Conservation (phyloP, 2,329 filamentous ascomycete genomes). For the Microdochium nivale region DNA sequence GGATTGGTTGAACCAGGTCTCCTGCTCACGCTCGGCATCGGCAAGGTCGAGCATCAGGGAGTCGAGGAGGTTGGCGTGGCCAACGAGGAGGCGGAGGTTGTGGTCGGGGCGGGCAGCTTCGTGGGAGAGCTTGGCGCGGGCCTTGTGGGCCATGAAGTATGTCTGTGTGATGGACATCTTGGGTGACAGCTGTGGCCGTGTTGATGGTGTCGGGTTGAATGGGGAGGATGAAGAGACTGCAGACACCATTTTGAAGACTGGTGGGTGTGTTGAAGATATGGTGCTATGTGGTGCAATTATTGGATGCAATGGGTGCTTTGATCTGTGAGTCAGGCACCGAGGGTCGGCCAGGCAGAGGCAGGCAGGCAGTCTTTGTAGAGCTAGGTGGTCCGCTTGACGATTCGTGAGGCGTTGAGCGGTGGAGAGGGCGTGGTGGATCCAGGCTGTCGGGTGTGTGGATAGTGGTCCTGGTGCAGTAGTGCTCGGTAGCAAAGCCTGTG, state of each 20-base stretch:
- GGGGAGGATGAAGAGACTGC: not conserved
- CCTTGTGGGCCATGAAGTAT: conserved; percentile 96
- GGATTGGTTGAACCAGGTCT: conserved; percentile 96
- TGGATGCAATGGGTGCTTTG: not conserved
- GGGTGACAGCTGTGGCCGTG: not conserved
- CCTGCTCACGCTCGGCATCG: conserved; percentile 90
- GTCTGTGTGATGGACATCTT: conserved; percentile 93
- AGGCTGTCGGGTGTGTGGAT: not conserved
- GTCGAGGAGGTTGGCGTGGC: conserved; percentile 97
- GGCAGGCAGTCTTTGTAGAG: not conserved
- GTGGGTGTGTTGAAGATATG: not conserved
- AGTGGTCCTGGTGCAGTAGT: not conserved
- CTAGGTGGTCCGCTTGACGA: not conserved
- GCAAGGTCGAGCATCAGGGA: conserved; percentile 85
- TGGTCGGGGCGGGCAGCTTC: conserved; percentile 89
- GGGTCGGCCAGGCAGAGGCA: not conserved
- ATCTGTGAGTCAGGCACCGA: not conserved
- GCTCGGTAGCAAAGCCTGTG: not conserved
- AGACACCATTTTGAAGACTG: not conserved
- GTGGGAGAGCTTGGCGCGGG: conserved; percentile 86
- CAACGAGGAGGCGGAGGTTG: conserved; percentile 89
- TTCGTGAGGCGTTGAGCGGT: not conserved
- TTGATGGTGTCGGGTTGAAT: not conserved
- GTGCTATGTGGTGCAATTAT: not conserved
- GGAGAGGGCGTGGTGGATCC: not conserved